These are phyloP conservation scores for Yamadazyma oceani DNA, from an alignment of 1,139 yeast species.

Conservation along the genomic window DNA sequence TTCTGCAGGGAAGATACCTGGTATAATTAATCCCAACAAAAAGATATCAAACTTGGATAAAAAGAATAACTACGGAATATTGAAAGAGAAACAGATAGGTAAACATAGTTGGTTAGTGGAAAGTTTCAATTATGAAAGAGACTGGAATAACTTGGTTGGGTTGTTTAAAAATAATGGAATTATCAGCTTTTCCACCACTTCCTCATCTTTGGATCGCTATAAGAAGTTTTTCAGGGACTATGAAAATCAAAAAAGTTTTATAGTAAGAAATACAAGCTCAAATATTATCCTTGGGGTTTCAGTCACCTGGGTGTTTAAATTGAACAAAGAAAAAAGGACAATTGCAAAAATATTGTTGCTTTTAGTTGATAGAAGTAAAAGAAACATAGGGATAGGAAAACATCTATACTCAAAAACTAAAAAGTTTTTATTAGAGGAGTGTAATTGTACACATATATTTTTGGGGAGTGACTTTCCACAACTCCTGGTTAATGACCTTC, in stretches of 20 bases:
- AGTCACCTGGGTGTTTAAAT: neutral
- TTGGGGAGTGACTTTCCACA: conserved; percentile 1
- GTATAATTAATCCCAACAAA: neutral
- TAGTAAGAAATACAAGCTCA: neutral
- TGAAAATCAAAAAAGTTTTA: neutral
- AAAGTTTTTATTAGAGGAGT: neutral
- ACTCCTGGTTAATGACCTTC: neutral
- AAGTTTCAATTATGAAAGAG: neutral
- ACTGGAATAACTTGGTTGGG: neutral
- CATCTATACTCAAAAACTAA: neutral
- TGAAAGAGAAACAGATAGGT: neutral
- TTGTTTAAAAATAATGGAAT: conserved; percentile 1
- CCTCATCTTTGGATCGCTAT: neutral
- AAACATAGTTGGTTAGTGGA: conserved; percentile 1
- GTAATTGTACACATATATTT: neutral
- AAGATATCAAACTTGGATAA: neutral
- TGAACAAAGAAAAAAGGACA: neutral
- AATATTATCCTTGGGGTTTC: neutral
- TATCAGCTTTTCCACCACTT: neutral
- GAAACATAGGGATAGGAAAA: conserved; percentile 1
- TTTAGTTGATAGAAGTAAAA: neutral
- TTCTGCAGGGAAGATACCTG: neutral
- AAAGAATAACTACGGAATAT: neutral
- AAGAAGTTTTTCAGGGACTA: neutral
- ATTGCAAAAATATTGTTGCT: neutral